Conservation (phyloP, 2,329 filamentous ascomycete species). For the Apiospora rasikravindrae region DNA sequence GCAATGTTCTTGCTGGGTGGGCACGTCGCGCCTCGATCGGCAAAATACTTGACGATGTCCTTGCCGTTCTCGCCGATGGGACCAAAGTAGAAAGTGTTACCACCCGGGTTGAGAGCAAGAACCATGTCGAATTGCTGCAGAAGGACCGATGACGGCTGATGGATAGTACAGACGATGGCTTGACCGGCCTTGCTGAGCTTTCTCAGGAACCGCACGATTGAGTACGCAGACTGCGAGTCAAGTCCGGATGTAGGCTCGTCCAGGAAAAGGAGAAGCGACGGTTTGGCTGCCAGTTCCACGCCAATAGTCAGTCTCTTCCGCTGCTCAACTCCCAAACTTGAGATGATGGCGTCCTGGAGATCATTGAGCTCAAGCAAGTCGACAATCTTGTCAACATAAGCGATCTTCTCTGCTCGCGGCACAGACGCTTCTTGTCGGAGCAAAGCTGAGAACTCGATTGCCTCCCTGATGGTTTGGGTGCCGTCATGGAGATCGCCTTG, state of each 20-base stretch:
- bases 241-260: constrained; percentile 77
- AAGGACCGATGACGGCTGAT: constrained; percentile 72
- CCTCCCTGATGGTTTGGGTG: constrained; percentile 69
- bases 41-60: constrained; percentile 71
- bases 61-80: constrained; percentile 70
- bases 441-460: constrained; percentile 68
- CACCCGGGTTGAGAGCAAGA: constrained; percentile 69
- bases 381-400: constrained; percentile 72
- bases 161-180: constrained; percentile 76
- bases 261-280: constrained; percentile 73
- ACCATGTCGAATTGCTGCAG: constrained; percentile 79
- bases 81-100: constrained; percentile 77
- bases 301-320: constrained; percentile 85
- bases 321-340: constrained; percentile 77
- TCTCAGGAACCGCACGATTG: constrained; percentile 73
- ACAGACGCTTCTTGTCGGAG: constrained; percentile 66
- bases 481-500: constrained; percentile 75
- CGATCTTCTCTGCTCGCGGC: constrained; percentile 65
- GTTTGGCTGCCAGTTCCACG: constrained; percentile 82
- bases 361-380: constrained; percentile 71
- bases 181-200: constrained; percentile 68
- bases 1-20: constrained; percentile 60
- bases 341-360: constrained; percentile 71
- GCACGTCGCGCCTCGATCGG: constrained; percentile 67
- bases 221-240: constrained; percentile 70